A percentile compares a stretch with the other conserved stretches of the same genome.
These are phyloP conservation scores for Dysphania ambrosioides DNA, from an alignment of 148 eudicot species.

Conservation along the genomic window DNA sequence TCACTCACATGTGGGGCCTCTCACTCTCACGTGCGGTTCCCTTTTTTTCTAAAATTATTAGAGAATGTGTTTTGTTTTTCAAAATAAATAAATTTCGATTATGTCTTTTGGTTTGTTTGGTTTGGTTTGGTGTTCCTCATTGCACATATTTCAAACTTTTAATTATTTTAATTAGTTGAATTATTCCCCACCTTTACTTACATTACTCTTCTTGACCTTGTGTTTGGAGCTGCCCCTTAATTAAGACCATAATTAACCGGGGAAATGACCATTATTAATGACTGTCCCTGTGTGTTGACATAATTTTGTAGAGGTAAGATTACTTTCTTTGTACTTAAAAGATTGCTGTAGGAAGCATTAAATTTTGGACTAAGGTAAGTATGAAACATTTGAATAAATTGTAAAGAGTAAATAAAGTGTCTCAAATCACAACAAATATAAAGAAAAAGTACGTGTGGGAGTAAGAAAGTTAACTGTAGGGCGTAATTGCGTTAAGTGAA, in stretches of 20 bases:
- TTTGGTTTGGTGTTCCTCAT: neutral
- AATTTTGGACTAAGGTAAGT: too few relatives aligned
- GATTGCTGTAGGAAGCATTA: too few relatives aligned
- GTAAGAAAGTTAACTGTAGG: too few relatives aligned
- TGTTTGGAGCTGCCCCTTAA: constrained; percentile 27
- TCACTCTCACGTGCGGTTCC: constrained; percentile 27
- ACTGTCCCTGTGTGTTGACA: neutral
- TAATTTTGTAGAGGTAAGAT: neutral
- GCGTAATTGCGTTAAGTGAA: too few relatives aligned
- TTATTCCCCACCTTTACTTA: constrained; percentile 3
- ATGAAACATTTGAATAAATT: too few relatives aligned
- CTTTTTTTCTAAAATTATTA: too few relatives aligned
- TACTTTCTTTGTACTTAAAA: too few relatives aligned
- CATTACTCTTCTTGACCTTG: constrained; percentile 29
- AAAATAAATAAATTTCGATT: too few relatives aligned
- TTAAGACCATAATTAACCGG: constrained; percentile 10
- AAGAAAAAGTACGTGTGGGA: too few relatives aligned
- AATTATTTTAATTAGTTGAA: neutral
- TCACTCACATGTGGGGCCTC: constrained; percentile 9
- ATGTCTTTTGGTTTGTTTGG: neutral
- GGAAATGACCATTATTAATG: neutral
- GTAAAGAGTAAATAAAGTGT: too few relatives aligned
- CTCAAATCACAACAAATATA: too few relatives aligned
- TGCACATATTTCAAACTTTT: neutral
- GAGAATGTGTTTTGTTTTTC: too few relatives aligned